Evolutionary conservation across 176 grass and related monocot species (phyloP).

Genomic region (Musa acuminata): DNA sequence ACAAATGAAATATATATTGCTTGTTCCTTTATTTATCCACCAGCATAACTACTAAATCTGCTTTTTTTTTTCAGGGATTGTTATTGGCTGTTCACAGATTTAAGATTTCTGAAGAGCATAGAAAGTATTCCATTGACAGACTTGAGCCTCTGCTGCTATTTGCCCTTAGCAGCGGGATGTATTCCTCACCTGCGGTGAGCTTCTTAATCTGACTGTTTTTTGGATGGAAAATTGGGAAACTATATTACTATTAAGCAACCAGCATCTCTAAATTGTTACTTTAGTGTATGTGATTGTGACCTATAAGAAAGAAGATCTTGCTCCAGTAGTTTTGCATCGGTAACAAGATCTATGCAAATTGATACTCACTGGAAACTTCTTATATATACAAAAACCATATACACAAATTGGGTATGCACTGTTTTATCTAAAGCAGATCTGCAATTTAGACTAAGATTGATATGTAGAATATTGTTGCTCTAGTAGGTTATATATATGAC

Average conservation of each 20-base stretch:
- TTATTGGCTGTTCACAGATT: conserved; percentile 87
- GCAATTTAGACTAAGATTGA: too few relatives aligned
- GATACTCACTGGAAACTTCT: not conserved
- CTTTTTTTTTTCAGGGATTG: conserved; percentile 51
- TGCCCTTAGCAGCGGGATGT: conserved; percentile 85
- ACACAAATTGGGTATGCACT: not conserved
- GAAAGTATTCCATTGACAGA: conserved; percentile 57
- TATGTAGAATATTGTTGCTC: not conserved
- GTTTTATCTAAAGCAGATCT: too few relatives aligned
- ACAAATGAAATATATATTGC: not conserved
- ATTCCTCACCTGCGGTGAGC: conserved; percentile 91
- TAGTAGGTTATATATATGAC: not conserved
- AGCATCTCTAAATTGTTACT: not conserved
- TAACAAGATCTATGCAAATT: not conserved
- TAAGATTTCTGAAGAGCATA: conserved; percentile 87
- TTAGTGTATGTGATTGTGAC: not conserved
- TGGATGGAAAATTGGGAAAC: too few relatives aligned
- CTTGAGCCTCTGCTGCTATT: conserved; percentile 72
- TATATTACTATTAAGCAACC: not conserved
- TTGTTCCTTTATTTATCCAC: conserved; percentile 14
- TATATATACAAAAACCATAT: not conserved
- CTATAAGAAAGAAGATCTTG: not conserved
- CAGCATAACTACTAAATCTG: conserved; percentile 13
- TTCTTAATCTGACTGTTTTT: not conserved
- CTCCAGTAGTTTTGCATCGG: not conserved